A percentile compares a stretch with the other conserved stretches of the same genome.
Evolutionary conservation across 768 basidiomycete genomes (phyloP).

Genomic region (Udeniomyces megalosporus): DNA sequence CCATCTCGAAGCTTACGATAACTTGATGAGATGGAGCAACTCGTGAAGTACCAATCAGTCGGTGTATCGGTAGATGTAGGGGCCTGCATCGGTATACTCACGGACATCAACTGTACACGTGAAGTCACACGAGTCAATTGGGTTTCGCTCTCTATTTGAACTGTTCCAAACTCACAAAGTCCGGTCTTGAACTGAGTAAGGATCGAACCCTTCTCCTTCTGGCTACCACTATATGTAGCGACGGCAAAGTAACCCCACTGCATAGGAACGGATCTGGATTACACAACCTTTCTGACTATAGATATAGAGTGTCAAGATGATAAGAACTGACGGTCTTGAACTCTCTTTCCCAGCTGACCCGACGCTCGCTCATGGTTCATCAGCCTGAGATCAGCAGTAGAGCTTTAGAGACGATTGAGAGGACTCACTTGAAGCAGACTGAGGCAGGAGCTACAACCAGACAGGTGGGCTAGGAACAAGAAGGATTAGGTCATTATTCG

Average conservation of each 20-base stretch:
- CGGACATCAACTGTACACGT: neutral
- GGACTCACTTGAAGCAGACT: conserved; percentile 31
- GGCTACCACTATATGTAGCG: no score
- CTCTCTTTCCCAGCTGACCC: conserved; percentile 65
- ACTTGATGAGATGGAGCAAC: conserved; percentile 45
- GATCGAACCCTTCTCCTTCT: no score
- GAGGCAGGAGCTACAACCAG: conserved; percentile 74
- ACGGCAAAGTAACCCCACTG: conserved; percentile 94
- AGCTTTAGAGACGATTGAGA: no score
- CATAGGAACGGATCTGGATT: neutral
- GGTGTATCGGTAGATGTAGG: neutral
- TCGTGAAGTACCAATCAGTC: neutral
- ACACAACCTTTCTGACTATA: neutral
- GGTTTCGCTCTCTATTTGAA: no score
- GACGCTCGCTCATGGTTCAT: no score
- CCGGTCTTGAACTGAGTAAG: neutral
- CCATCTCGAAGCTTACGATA: conserved; percentile 62
- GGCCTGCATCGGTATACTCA: neutral
- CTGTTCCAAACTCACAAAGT: neutral
- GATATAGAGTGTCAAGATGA: no score
- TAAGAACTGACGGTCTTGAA: conserved; percentile 58
- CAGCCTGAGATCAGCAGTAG: no score
- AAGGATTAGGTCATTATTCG: neutral
- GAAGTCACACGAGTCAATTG: no score
- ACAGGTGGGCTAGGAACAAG: conserved; percentile 44